phyloP scores from a whole-genome alignment of 2,329 filamentous ascomycete genomes.

The Ophiostoma triangulosporum region DNA sequence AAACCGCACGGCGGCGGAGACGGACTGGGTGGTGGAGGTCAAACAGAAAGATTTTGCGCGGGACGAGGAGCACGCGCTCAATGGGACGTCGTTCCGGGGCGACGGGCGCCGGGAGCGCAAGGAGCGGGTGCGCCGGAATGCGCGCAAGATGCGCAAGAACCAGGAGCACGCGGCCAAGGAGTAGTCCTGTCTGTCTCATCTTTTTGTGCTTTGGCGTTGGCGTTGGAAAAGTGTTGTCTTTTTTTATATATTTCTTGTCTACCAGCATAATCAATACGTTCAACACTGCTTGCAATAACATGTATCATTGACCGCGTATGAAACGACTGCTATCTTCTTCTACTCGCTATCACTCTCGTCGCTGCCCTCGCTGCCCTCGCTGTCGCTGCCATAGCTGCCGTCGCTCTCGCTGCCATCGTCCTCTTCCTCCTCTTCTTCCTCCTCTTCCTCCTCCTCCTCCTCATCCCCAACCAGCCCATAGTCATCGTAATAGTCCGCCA shows the following conservation, averaged over 20 bases:
- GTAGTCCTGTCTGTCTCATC: background rate
- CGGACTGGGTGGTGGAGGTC: slow-evolving; percentile 86
- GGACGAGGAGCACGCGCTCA: slow-evolving; percentile 44
- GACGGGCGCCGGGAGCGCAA: slow-evolving; percentile 50
- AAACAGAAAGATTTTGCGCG: slow-evolving; percentile 55
- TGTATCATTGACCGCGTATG: too few relatives aligned
- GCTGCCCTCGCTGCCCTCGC: background rate
- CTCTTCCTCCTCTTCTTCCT: slow-evolving; percentile 47
- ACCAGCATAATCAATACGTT: background rate
- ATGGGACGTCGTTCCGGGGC: slow-evolving; percentile 46
- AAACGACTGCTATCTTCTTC: too few relatives aligned
- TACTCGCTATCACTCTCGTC: background rate
- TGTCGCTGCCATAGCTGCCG: too few relatives aligned
- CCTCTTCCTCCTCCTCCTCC: slow-evolving; percentile 46
- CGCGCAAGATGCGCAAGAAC: slow-evolving; percentile 56
- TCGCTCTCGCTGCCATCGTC: slow-evolving; percentile 17
- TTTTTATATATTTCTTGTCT: background rate
- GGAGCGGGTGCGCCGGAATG: slow-evolving; percentile 59
- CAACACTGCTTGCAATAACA: too few relatives aligned
- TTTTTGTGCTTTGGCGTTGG: background rate
- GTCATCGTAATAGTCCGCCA: slow-evolving; percentile 76
- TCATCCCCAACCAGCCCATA: slow-evolving; percentile 62
- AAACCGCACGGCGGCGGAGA: slow-evolving; percentile 68
- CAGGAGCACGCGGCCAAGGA: slow-evolving; percentile 30
- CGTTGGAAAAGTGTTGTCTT: background rate